Conservation (phyloP, 164 flowering plant genomes). For the Protea cynaroides region DNA sequence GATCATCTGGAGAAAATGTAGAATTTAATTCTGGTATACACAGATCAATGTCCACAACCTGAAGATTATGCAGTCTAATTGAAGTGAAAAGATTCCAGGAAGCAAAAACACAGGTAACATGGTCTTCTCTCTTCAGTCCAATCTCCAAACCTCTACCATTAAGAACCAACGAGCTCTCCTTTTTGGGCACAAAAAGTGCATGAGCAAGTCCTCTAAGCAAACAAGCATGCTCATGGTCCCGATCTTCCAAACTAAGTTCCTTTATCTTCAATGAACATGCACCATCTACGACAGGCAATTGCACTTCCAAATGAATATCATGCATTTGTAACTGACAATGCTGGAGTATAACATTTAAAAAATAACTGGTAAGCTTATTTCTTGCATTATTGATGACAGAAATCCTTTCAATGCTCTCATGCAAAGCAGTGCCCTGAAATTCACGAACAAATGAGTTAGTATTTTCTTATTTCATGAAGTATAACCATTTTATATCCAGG, state of each 20-base stretch:
- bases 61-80: slow-evolving; percentile 42
- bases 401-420: slow-evolving; percentile 43
- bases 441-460: slow-evolving; percentile 1
- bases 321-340: slow-evolving; percentile 39
- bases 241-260: slow-evolving; percentile 36
- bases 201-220: slow-evolving; percentile 41
- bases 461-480: neutral
- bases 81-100: slow-evolving; percentile 25
- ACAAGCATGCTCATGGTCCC: slow-evolving; percentile 24
- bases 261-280: slow-evolving; percentile 31
- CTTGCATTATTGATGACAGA: slow-evolving; percentile 23
- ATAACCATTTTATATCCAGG: neutral
- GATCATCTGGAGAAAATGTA: slow-evolving; percentile 46
- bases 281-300: slow-evolving; percentile 34
- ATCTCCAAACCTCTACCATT: slow-evolving; percentile 40
- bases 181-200: slow-evolving; percentile 33
- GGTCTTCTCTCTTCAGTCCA: slow-evolving; percentile 37
- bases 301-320: slow-evolving; percentile 40
- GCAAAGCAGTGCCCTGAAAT: slow-evolving; percentile 65
- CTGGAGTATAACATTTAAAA: slow-evolving; percentile 38
- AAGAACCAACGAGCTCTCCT: slow-evolving; percentile 31
- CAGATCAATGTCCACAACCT: slow-evolving; percentile 30
- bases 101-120: slow-evolving; percentile 22
- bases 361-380: slow-evolving; percentile 28
- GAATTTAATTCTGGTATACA: slow-evolving; percentile 39